Evolutionary conservation across 352 stramenopile species (phyloP).

Genomic region (Phytophthora colocasiae): DNA sequence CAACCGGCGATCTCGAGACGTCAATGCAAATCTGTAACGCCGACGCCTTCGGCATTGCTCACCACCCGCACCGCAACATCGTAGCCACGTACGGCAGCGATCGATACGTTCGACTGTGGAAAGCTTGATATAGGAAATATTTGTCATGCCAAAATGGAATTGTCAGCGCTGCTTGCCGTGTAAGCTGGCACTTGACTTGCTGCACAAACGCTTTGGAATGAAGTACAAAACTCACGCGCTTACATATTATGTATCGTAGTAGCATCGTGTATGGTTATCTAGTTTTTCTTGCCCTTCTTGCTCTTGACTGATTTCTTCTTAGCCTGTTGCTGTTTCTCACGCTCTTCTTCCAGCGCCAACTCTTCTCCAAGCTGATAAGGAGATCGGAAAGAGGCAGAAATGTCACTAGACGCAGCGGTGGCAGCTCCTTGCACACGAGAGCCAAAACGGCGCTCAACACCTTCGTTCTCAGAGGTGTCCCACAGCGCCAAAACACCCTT

Average conservation of each 20-base stretch:
- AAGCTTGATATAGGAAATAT: slow-evolving; percentile 50
- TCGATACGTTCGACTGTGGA: slow-evolving; percentile 84
- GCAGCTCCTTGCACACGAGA: slow-evolving; percentile 61
- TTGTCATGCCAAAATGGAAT: slow-evolving; percentile 5
- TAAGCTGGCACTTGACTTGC: neutral
- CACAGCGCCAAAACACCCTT: slow-evolving; percentile 90
- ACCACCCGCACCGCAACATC: slow-evolving; percentile 91
- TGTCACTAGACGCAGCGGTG: slow-evolving; percentile 46
- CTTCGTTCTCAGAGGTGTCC: slow-evolving; percentile 91
- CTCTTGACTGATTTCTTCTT: slow-evolving; percentile 62
- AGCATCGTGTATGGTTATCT: slow-evolving; percentile 33
- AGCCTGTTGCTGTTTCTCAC: slow-evolving; percentile 47
- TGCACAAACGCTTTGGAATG: neutral
- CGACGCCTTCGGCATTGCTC: slow-evolving; percentile 78
- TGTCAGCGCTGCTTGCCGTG: neutral
- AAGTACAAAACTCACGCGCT: slow-evolving; percentile 4
- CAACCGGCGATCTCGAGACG: slow-evolving; percentile 65
- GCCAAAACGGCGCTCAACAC: slow-evolving; percentile 83
- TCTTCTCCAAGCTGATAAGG: slow-evolving; percentile 82
- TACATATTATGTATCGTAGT: slow-evolving; percentile 17
- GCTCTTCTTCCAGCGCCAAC: slow-evolving; percentile 75
- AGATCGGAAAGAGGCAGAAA: slow-evolving; percentile 79
- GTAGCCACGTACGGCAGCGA: slow-evolving; percentile 91
- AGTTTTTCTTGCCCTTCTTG: slow-evolving; percentile 51
- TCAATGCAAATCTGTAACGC: slow-evolving; percentile 87